A percentile compares a stretch with the other conserved stretches of the same genome.
Conservation (phyloP, 352 stramenopile species). For the Globisporangium megalacanthum region DNA sequence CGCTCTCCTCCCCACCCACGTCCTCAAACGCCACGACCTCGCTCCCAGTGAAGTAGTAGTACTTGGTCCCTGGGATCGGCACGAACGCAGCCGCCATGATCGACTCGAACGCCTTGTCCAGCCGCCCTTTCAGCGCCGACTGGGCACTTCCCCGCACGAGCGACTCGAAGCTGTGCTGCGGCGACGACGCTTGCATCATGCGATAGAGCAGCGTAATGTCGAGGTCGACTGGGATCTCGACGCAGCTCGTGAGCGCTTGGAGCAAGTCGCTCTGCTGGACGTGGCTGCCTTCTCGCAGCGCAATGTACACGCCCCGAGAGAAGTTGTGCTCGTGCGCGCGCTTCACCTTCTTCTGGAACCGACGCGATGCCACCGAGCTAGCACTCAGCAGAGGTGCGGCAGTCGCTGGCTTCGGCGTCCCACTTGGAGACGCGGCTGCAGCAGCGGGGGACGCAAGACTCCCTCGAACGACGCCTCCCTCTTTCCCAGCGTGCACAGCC, state of each 20-base stretch:
- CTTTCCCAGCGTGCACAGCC: neutral
- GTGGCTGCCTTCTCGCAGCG: slow-evolving; percentile 59
- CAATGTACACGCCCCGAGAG: slow-evolving; percentile 80
- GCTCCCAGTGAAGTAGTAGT: slow-evolving; percentile 78
- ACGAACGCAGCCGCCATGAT: slow-evolving; percentile 60
- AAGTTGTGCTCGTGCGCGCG: slow-evolving; percentile 86
- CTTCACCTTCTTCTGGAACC: slow-evolving; percentile 81
- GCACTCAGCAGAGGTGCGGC: slow-evolving; percentile 9
- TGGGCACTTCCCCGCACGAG: slow-evolving; percentile 34
- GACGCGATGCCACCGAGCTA: slow-evolving; percentile 30
- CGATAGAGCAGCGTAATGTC: slow-evolving; percentile 85
- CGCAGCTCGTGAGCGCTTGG: slow-evolving; percentile 80
- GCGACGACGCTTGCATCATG: slow-evolving; percentile 55
- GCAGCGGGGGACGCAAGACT: slow-evolving; percentile 8
- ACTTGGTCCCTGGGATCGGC: slow-evolving; percentile 68
- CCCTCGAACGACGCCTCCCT: neutral
- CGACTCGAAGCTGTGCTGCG: slow-evolving; percentile 17
- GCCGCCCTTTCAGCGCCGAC: slow-evolving; percentile 47
- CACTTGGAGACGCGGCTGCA: slow-evolving; percentile 1
- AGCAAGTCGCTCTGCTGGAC: slow-evolving; percentile 84
- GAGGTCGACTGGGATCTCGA: slow-evolving; percentile 79
- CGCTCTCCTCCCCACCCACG: slow-evolving; percentile 26
- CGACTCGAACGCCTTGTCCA: slow-evolving; percentile 69
- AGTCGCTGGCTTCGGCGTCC: slow-evolving; percentile 6
- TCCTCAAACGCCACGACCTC: slow-evolving; percentile 58